Evolutionary conservation across 352 stramenopile species (phyloP), one percentile per base, ranked within the genome.

Genomic region (Elongisporangium undulatum): DNA sequence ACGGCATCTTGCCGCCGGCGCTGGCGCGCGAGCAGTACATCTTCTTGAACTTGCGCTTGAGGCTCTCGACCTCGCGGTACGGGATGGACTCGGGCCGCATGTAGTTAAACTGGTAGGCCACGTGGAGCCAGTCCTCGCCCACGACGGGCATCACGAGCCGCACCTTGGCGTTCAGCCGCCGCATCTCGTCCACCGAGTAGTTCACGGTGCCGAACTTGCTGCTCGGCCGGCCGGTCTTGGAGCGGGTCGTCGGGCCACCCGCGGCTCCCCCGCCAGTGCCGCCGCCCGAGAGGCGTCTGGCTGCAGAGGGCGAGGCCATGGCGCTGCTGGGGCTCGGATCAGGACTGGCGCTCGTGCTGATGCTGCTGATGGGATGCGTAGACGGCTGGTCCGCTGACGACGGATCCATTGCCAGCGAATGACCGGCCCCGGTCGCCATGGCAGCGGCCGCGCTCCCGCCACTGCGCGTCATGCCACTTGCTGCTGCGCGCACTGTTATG

Each of bases 1-100:
- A 72, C 16, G 76, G 74, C 58, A 86, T 56, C 45, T 67, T 59
- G 20, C 56, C 64, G 20, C 53, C 58, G 10, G 51, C 59, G 16
- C 58, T 34, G 5, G 56, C 50, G 29, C 66, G 74, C 8, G 60
- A 68, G 56, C 76, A 89, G 62, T 85, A 89, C 79, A 86, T 85
- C 45, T 85, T 86, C 70, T 85, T 86, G 59, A 86, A 86, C 61
- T 89, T 89, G 54, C 79, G 74, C 68, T 86, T 85, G 53, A 89
- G 68, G 49, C 70, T 83, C 55, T 86, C 76, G 52, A 83, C 76
- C 52, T 86, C 76, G 29, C 76, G 69, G 69, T 84, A 83, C 61
- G 76, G 76, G 41, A 86, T 83, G 48, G 71, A 77, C 64, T 83
- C 76, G 38, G 76, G 76, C 1, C 76, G 76, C 65, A 82, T 63